Evolutionary conservation across 2,329 filamentous ascomycete species (phyloP).

Genomic region (Dothideomycetes sp.): DNA sequence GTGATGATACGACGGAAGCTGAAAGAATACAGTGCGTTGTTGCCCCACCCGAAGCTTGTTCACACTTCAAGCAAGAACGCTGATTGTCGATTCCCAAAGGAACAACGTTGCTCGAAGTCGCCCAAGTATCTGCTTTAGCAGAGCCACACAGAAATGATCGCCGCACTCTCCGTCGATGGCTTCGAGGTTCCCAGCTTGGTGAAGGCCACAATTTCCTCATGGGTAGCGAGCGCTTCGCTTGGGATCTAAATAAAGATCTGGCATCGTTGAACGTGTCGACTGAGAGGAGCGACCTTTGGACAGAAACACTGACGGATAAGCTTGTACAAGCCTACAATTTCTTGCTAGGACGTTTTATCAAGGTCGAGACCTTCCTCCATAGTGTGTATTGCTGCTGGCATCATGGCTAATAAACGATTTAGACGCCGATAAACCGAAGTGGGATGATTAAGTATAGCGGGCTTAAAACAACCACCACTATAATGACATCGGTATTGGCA

Average conservation of each 20-base stretch:
- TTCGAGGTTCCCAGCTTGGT: background rate
- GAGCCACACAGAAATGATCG: no score
- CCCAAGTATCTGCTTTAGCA: no score
- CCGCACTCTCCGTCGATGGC: background rate
- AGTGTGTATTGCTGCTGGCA: background rate
- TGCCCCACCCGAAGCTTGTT: no score
- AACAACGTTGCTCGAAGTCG: no score
- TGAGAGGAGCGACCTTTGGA: background rate
- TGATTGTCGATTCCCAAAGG: background rate
- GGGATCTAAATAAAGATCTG: background rate
- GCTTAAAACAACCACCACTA: constrained; percentile 1
- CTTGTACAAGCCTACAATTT: no score
- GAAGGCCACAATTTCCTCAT: background rate
- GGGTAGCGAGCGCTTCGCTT: background rate
- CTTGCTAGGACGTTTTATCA: no score
- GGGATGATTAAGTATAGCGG: no score
- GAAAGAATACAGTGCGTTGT: background rate
- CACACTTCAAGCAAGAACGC: background rate
- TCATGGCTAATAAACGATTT: background rate
- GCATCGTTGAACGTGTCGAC: background rate
- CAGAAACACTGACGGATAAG: no score
- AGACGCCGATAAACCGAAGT: background rate
- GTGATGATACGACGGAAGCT: background rate
- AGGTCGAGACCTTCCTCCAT: no score
- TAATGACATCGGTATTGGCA: constrained; percentile 17